phyloP scores from a whole-genome alignment of 805 yeast genomes.

The Ogataea angusta region DNA sequence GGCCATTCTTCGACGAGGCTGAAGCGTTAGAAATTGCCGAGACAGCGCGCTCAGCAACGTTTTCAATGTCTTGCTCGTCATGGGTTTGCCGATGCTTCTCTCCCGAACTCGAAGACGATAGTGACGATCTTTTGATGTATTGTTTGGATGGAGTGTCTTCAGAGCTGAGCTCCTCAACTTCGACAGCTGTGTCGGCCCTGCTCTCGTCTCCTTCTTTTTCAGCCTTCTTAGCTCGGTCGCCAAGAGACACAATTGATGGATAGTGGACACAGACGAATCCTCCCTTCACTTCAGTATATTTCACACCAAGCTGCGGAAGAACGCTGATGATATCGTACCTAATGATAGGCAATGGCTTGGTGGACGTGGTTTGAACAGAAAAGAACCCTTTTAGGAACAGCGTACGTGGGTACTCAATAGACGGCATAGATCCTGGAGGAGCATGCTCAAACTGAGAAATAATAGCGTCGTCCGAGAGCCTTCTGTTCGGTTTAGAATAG shows the following conservation, averaged over 20 bases:
- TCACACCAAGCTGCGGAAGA: slow-evolving; percentile 70
- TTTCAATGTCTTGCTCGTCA: slow-evolving; percentile 18
- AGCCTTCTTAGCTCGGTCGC: slow-evolving; percentile 1
- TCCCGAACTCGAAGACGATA: slow-evolving; percentile 20
- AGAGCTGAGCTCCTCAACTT: slow-evolving; percentile 13
- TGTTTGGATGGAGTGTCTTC: slow-evolving; percentile 20
- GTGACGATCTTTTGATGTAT: slow-evolving; percentile 18
- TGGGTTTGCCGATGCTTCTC: slow-evolving; percentile 12
- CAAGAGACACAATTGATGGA: slow-evolving; percentile 39
- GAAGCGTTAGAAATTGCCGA: slow-evolving; percentile 30
- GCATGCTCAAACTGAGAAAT: slow-evolving; percentile 48
- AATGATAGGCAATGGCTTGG: slow-evolving; percentile 85
- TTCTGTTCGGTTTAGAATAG: slow-evolving; percentile 26
- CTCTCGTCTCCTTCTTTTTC: slow-evolving; percentile 19
- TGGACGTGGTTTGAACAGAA: slow-evolving; percentile 91
- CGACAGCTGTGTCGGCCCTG: slow-evolving; percentile 19
- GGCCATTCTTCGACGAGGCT: slow-evolving; percentile 38
- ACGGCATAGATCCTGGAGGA: slow-evolving; percentile 80
- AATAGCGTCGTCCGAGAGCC: slow-evolving; percentile 46
- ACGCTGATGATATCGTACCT: slow-evolving; percentile 80
- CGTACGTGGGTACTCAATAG: slow-evolving; percentile 90
- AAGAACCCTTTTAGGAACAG: slow-evolving; percentile 89
- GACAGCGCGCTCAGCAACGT: slow-evolving; percentile 16
- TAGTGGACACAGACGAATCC: slow-evolving; percentile 84
- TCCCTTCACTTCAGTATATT: slow-evolving; percentile 86